Evolutionary conservation across 2,329 filamentous ascomycete species (phyloP).

Genomic region (Paramyrothecium sp.): DNA sequence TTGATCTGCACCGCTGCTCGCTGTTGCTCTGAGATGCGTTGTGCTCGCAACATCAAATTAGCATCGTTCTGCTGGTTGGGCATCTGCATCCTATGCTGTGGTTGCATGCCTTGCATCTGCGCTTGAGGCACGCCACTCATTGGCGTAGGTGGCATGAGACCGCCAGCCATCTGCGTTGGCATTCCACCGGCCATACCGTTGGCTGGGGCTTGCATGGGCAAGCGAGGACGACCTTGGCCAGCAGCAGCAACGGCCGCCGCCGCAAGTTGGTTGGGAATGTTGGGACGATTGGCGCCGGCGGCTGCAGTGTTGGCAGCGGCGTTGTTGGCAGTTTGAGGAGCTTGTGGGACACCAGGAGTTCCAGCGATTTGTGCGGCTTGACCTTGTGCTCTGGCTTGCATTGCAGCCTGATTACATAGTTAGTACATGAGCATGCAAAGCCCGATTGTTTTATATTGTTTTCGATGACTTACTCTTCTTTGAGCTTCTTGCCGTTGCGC

Average conservation of each 20-base stretch:
- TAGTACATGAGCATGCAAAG: conserved; percentile 13
- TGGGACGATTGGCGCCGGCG: conserved; percentile 33
- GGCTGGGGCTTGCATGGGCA: conserved; percentile 53
- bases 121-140: conserved; percentile 68
- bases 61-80: conserved; percentile 44
- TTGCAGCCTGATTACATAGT: conserved; percentile 31
- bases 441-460: background rate
- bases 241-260: conserved; percentile 40
- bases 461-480: conserved; percentile 46
- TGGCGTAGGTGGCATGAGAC: conserved; percentile 52
- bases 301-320: conserved; percentile 24
- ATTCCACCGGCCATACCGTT: conserved; percentile 47
- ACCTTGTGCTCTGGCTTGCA: conserved; percentile 46
- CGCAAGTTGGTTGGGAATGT: conserved; percentile 42
- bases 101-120: conserved; percentile 60
- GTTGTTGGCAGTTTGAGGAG: conserved; percentile 24
- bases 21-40: conserved; percentile 66
- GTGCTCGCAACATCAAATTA: conserved; percentile 60
- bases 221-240: conserved; percentile 45
- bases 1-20: conserved; percentile 50
- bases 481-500: conserved; percentile 59
- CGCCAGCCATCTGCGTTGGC: conserved; percentile 48
- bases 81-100: conserved; percentile 59
- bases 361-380: conserved; percentile 44
- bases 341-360: conserved; percentile 33